Evolutionary conservation across 2,329 filamentous ascomycete species (phyloP).

Genomic region (Botrytis galanthina): DNA sequence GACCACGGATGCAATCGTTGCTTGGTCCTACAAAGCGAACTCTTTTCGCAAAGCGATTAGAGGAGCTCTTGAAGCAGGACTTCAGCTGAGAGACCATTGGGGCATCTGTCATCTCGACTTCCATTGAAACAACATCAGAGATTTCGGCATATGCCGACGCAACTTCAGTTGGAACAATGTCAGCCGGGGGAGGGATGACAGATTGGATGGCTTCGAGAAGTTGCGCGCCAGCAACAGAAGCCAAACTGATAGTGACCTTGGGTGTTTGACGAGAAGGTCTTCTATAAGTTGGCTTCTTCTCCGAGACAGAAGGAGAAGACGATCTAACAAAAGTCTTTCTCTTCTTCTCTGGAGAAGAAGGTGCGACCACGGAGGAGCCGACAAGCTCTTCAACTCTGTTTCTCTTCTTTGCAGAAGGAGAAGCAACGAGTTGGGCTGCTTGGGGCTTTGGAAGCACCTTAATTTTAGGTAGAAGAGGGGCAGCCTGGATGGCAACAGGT

Average conservation of each 20-base stretch:
- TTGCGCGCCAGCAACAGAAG: constrained; percentile 19
- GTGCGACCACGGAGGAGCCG: not conserved
- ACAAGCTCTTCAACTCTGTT: not conserved
- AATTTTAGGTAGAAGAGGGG: not conserved
- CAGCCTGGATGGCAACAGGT: constrained; percentile 1
- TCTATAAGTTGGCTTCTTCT: not conserved
- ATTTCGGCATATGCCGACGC: constrained; percentile 14
- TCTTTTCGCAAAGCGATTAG: constrained; percentile 12
- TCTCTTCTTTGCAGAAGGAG: not conserved
- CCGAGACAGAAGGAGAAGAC: not conserved
- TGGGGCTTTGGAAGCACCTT: not conserved
- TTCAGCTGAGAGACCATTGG: constrained; percentile 10
- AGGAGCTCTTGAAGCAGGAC: constrained; percentile 9
- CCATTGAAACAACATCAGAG: constrained; percentile 5
- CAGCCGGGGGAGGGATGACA: not conserved
- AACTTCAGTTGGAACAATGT: not conserved
- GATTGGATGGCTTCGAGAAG: constrained; percentile 2
- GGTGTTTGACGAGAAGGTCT: not conserved
- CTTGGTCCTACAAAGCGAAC: constrained; percentile 15
- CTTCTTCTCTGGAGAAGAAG: not conserved
- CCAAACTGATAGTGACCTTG: not conserved
- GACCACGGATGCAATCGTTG: not conserved
- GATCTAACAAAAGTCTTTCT: not conserved
- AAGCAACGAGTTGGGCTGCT: not conserved
- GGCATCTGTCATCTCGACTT: constrained; percentile 9